Evolutionary conservation across 768 basidiomycete genomes (phyloP), one percentile per base, ranked within the genome.

Genomic region (Lactifluus echinatus): DNA sequence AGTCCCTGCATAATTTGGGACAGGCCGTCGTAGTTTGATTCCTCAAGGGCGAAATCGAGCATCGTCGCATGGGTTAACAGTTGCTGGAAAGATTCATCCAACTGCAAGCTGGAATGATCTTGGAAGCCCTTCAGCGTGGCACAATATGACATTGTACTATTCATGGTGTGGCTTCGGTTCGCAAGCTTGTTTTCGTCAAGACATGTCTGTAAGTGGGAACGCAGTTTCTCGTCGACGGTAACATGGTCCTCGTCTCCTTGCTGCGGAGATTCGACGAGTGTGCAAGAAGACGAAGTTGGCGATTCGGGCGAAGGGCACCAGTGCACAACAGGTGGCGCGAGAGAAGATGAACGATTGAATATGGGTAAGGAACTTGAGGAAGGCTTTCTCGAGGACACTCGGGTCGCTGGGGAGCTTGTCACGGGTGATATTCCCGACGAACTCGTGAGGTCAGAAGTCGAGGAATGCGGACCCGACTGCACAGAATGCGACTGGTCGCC

Each of bases 181-280:
- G 58, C 53, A 17, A 59, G 47, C 43, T 54, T 59, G 34, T 39
- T 50, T 34, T 59, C 53, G n/a, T 59, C 58, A 28, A 59, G 48
- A 39, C 43, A 55, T 0, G 58, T 55, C 19, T 55, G 58, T 21
- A 55, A 40, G n/a, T 59, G 53, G 24, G 48, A 42, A 17, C 57
- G 57, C 12, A 59, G 26, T 10, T 43, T 34, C 19, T 10, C 3
- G 46, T 31, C 12, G 4, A n/a, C 42, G 17, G 21, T 15, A 15
- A 6, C 21, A 34, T 49, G 21, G 11, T 11, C 15, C 15, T 11
- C 47, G 6, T 39, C 42, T 29, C 37, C 23, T 11, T 33, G 42
- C 37, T 45, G 34, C 17, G 34, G 29, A 4, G 42, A 50, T 19
- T 33, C 33, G 12, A 55, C 40, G n/a, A 59, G 47, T 10, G 48